Evolutionary conservation across 768 basidiomycete genomes (phyloP).

Genomic region (Trichaptum fuscoviolaceum): DNA sequence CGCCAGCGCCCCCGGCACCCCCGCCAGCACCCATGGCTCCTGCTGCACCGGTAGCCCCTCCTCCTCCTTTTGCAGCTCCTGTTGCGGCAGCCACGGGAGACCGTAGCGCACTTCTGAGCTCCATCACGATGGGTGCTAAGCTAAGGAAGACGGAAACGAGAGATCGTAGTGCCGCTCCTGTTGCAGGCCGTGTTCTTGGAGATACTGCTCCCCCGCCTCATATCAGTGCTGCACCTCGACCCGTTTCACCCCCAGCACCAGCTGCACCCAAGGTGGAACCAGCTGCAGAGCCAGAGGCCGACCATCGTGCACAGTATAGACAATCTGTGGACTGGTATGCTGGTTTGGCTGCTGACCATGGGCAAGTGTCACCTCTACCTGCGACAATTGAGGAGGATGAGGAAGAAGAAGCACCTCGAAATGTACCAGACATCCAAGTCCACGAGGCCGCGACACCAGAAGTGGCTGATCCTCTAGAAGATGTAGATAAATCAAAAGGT

Average conservation of each 20-base stretch:
- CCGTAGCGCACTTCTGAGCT: conserved; percentile 60
- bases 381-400: conserved; percentile 60
- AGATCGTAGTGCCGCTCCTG: conserved; percentile 68
- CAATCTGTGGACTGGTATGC: conserved; percentile 92
- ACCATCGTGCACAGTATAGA: conserved; percentile 40
- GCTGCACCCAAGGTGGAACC: conserved; percentile 27
- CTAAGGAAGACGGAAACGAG: conserved; percentile 75
- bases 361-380: conserved; percentile 36
- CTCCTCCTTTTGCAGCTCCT: conserved; percentile 22
- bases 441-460: conserved; percentile 37
- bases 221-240: conserved; percentile 45
- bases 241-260: conserved; percentile 36
- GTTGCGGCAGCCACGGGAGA: conserved; percentile 35
- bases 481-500: conserved; percentile 67
- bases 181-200: conserved; percentile 76
- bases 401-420: conserved; percentile 30
- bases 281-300: conserved; percentile 17
- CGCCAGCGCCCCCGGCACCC: conserved; percentile 28
- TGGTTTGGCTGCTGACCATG: conserved; percentile 73
- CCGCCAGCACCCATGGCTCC: conserved; percentile 27
- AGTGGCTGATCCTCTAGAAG: conserved; percentile 51
- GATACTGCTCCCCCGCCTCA: conserved; percentile 67
- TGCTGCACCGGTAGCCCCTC: conserved; percentile 22
- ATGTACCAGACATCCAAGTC: conserved; percentile 54
- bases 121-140: conserved; percentile 73